Evolutionary conservation across 2,329 filamentous ascomycete genomes (phyloP), one percentile per base, ranked within the genome.

Genomic region (Teratosphaeria gauchensis): DNA sequence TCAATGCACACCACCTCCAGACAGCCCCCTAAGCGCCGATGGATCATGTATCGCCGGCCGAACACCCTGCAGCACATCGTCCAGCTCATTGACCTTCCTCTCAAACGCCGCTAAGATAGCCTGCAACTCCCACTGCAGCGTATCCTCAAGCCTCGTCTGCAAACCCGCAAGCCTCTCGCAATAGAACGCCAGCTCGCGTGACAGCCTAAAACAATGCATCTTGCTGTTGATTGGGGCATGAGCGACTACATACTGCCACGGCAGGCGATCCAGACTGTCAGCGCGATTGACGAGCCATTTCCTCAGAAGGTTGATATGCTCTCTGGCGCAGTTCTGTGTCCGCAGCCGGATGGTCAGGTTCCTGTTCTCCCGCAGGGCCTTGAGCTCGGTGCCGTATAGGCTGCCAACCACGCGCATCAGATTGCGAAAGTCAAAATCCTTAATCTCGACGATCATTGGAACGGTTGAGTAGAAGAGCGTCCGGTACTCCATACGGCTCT

Each of bases 301-400:
- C 2, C 68, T 55, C 4, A 71, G 56, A 2, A 38, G 51, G 4
- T 57, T 54, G 32, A 63, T 33, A 21, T 61, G 56, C 14, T 60
- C 56, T 24, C 51, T 53, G 1, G 38, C 51, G 56, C 58, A 61
- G 19, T 62, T 63, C 31, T 56, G 58, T 24, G 63, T 54, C 14
- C 55, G 53, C 12, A 66, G 54, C 3, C 53, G 52, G 6, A 71
- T 59, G 12, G 46, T 58, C 9, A 70, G 59, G 35, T 58, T 59
- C 4, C 54, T 38, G 42, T 70, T 70, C 1, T 31, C 11, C 4
- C 67, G 66, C 0, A 71, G 58, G 4, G 66, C 60, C 61, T 66
- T 69, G n/a, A 68, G 62, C 51, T 71, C 67, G 11, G 58, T 63
- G 33, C 56, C 54, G 61, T 69, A 69, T 4, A 71, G 63, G 16